These are phyloP conservation scores for Mucor saturninus DNA, from an alignment of 371 early-diverging fungal species.

Conservation along the genomic window DNA sequence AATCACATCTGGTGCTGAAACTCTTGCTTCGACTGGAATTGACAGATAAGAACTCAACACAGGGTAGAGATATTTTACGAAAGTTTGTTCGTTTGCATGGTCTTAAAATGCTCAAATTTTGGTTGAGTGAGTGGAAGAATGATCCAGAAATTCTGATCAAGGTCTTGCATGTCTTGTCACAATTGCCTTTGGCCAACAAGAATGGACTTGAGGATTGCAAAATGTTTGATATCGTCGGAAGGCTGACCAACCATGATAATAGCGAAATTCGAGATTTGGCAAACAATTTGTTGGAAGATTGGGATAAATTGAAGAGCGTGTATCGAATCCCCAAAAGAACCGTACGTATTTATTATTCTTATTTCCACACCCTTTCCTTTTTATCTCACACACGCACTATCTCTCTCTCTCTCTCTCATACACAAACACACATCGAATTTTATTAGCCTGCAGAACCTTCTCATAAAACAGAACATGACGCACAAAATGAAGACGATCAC, in stretches of 20 bases:
- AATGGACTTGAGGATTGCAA: constrained; percentile 75
- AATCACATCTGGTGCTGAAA: constrained; percentile 52
- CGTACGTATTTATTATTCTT: background rate
- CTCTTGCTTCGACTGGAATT: constrained; percentile 38
- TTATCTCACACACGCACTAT: background rate
- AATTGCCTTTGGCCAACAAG: constrained; percentile 62
- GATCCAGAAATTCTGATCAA: constrained; percentile 34
- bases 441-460: constrained; percentile 1
- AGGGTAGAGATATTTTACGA: constrained; percentile 34
- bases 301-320: constrained; percentile 59
- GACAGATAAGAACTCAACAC: constrained; percentile 26
- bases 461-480: background rate
- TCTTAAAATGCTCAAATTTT: constrained; percentile 42
- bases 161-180: constrained; percentile 26
- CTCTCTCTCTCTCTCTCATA: background rate
- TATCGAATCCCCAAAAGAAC: constrained; percentile 66
- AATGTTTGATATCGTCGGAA: constrained; percentile 56
- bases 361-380: background rate
- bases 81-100: constrained; percentile 44
- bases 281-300: constrained; percentile 42
- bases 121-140: constrained; percentile 50
- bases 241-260: constrained; percentile 44
- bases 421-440: background rate
- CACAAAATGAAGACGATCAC: background rate
- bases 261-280: constrained; percentile 43